Evolutionary conservation across 2,329 filamentous ascomycete species (phyloP).

Genomic region (Ceratocystiopsis sp.): DNA sequence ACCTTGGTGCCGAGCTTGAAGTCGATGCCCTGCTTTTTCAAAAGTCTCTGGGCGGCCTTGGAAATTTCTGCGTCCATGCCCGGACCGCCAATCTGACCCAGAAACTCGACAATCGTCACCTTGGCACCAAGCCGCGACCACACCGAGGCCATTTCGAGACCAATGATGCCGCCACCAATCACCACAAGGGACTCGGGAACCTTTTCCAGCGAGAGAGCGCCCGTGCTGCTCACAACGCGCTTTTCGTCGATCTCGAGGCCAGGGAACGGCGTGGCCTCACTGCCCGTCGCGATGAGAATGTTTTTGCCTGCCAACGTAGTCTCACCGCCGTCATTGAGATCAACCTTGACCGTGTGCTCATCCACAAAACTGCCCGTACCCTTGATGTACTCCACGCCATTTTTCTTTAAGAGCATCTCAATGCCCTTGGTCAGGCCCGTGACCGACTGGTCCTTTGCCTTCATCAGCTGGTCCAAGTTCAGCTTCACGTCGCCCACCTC

Average conservation of each 20-base stretch:
- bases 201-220: constrained; percentile 74
- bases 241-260: constrained; percentile 94
- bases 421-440: constrained; percentile 84
- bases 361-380: constrained; percentile 74
- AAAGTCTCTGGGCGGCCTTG: constrained; percentile 80
- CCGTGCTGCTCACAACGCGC: constrained; percentile 91
- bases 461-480: constrained; percentile 92
- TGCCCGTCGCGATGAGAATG: constrained; percentile 93
- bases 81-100: constrained; percentile 89
- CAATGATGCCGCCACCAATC: constrained; percentile 96
- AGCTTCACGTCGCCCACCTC: constrained; percentile 95
- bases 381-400: constrained; percentile 95
- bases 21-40: constrained; percentile 91
- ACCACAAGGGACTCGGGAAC: constrained; percentile 94
- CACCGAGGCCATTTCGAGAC: constrained; percentile 94
- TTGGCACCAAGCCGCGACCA: constrained; percentile 89
- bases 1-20: constrained; percentile 99
- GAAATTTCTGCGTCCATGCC: constrained; percentile 93
- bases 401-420: constrained; percentile 98
- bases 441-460: constrained; percentile 91
- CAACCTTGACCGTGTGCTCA: constrained; percentile 83
- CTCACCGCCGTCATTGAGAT: constrained; percentile 82
- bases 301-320: constrained; percentile 81
- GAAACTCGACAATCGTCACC: constrained; percentile 94
- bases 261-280: constrained; percentile 89